A percentile compares a stretch with the other conserved stretches of the same genome.
Evolutionary conservation across 2,329 filamentous ascomycete species (phyloP).

Genomic region (Talaromyces sp.): DNA sequence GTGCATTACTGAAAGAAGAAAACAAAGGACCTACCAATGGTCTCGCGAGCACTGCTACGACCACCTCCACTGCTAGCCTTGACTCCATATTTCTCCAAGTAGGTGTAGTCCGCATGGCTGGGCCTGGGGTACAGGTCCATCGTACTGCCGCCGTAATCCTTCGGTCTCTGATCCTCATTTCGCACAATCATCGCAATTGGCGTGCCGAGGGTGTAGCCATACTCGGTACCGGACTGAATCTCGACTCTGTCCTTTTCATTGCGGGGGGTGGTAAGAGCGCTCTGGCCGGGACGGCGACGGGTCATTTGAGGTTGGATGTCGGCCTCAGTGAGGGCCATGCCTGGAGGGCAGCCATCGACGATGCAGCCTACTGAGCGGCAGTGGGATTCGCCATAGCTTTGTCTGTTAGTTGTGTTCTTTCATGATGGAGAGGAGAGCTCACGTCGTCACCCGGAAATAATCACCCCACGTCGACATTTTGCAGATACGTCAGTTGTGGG

Average conservation of each 20-base stretch:
- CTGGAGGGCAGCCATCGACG: conserved; percentile 86
- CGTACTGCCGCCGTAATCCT: conserved; percentile 84
- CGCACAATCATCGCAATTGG: conserved; percentile 82
- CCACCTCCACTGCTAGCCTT: conserved; percentile 89
- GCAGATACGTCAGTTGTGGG: neutral
- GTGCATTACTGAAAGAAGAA: no score
- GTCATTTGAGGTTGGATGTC: conserved; percentile 96
- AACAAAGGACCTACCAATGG: conserved; percentile 60
- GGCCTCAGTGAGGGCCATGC: conserved; percentile 75
- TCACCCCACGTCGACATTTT: conserved; percentile 83
- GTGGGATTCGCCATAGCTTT: conserved; percentile 78
- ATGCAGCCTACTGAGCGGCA: conserved; percentile 92
- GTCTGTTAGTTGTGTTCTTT: conserved; percentile 3
- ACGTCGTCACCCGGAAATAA: conserved; percentile 79
- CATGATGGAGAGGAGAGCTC: conserved; percentile 34
- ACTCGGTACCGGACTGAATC: conserved; percentile 90
- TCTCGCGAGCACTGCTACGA: conserved; percentile 87
- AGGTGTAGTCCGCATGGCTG: conserved; percentile 94
- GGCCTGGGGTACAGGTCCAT: conserved; percentile 91
- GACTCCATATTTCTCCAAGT: conserved; percentile 93
- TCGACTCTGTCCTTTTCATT: conserved; percentile 89
- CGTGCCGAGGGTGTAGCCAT: conserved; percentile 82
- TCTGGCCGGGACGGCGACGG: conserved; percentile 83
- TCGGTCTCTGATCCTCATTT: conserved; percentile 89
- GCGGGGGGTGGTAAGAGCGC: conserved; percentile 82